Conservation (phyloP, 495 filamentous ascomycete genomes). For the Massariosphaeria phaeospora region DNA sequence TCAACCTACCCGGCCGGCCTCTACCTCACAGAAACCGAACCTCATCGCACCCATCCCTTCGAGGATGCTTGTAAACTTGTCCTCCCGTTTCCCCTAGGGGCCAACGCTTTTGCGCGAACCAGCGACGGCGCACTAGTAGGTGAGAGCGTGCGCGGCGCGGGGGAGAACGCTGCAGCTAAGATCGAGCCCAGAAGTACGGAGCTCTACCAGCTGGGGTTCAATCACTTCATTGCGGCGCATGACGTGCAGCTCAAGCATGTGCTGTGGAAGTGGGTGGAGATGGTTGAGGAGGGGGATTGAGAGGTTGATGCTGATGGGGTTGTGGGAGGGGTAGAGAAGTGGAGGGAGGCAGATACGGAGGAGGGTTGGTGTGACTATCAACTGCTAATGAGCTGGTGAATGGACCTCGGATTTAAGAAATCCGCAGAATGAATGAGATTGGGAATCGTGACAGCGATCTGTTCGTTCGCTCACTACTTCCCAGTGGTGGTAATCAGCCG, state of each 20-base stretch:
- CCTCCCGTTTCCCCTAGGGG: neutral
- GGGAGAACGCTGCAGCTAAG: neutral
- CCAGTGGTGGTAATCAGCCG: no score
- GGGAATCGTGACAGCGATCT: no score
- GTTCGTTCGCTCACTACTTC: no score
- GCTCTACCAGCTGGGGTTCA: neutral
- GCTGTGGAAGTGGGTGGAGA: neutral
- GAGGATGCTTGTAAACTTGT: neutral
- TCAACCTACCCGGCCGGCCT: neutral
- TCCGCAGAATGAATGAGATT: no score
- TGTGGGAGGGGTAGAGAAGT: neutral
- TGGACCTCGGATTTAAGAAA: no score
- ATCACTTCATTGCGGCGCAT: neutral
- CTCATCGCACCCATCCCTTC: neutral
- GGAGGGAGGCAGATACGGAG: neutral
- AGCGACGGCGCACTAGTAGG: neutral
- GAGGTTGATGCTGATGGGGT: neutral
- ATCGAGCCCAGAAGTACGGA: neutral
- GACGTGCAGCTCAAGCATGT: neutral
- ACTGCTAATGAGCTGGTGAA: no score
- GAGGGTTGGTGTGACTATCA: no score
- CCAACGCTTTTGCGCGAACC: neutral
- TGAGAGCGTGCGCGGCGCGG: no score
- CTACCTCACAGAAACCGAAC: neutral
- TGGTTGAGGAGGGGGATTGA: neutral